Evolutionary conservation across 208 protist species (phyloP).

Genomic region (Angomonas ambiguus): DNA sequence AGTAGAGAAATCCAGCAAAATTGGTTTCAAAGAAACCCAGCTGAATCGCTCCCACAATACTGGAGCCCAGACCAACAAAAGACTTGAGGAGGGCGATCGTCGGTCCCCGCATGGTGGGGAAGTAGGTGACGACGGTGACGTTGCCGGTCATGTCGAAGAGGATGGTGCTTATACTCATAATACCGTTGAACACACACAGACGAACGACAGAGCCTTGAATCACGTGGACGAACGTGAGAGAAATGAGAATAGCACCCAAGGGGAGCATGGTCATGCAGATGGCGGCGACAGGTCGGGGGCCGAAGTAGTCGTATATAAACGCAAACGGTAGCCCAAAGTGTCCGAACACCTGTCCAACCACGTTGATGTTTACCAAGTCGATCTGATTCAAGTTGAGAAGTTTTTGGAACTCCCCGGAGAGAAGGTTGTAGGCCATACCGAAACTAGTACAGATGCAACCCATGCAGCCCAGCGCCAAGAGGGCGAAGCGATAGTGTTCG

Average conservation of each 20-base stretch:
- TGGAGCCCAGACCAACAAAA: slow-evolving; percentile 37
- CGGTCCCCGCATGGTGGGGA: slow-evolving; percentile 25
- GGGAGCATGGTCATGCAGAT: slow-evolving; percentile 26
- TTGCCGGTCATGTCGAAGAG: slow-evolving; percentile 25
- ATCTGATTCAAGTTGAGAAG: slow-evolving; percentile 39
- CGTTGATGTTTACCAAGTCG: slow-evolving; percentile 51
- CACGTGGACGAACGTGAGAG: slow-evolving; percentile 34
- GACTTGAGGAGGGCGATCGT: slow-evolving; percentile 41
- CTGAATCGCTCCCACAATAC: slow-evolving; percentile 33
- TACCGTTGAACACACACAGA: slow-evolving; percentile 16
- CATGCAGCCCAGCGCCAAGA: slow-evolving; percentile 33
- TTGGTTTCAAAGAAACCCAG: slow-evolving; percentile 26
- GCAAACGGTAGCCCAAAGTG: slow-evolving; percentile 36
- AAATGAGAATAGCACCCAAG: slow-evolving; percentile 25
- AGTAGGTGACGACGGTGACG: slow-evolving; percentile 36
- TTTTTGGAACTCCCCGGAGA: slow-evolving; percentile 26
- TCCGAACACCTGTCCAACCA: slow-evolving; percentile 25
- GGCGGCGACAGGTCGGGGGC: slow-evolving; percentile 28
- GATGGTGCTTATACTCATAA: slow-evolving; percentile 13
- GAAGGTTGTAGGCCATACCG: slow-evolving; percentile 47
- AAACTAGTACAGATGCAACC: slow-evolving; percentile 36
- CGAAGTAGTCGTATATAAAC: slow-evolving; percentile 48
- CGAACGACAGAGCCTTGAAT: slow-evolving; percentile 18
- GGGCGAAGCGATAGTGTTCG: slow-evolving; percentile 30
- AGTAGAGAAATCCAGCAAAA: slow-evolving; percentile 15